Evolutionary conservation across 495 filamentous ascomycete genomes (phyloP), one percentile per base, ranked within the genome.

Genomic region (Penicillium ochrochloron): DNA sequence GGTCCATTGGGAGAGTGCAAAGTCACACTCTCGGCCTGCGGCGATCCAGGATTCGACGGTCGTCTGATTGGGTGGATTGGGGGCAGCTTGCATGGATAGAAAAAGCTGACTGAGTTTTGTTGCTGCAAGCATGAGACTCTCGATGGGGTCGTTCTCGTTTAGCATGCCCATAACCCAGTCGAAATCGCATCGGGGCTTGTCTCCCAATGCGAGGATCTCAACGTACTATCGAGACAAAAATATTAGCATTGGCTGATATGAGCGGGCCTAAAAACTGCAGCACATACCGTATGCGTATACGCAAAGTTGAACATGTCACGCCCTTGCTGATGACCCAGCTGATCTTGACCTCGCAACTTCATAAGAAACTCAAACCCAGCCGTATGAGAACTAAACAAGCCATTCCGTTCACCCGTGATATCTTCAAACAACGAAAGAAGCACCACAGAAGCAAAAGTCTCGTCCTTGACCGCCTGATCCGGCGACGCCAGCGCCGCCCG

Each of bases 231-330:
- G 39, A 21, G 15, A 29, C 37, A 64, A 44, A 25, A 23, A 34
- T 14, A 0, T 37, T 54, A 23, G 44, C 19, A 25, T 19, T 8
- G 42, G 17, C 33, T 37, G 14, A 46, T 34, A 6, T 21, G 3
- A 62, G 21, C 35, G 19, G 14, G 10, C 37, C 14, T 23, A 48
- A 12, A 51, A 42, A 46, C 5, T 12, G 19, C 23, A 5, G 11
- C 14, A 70, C 75, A 50, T 64, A 82, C 80, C 61, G 70, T 77
- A 57, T 79, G 78, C 17, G 74, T 68, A 71, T 75, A 81, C 33
- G 77, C 80, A 69, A 78, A 81, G 31, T 69, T 73, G 41, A 82
- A 80, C 64, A 82, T 66, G 65, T 74, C 76, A n/a, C 77, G 68
- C 31, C 80, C 78, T 31, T 70, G 73, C 25, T 68, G 66, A 60